Percentiles rank a stretch among this genome's conserved stretches.
Conservation (phyloP, 805 yeast genomes). For the Candida qinlingensis region DNA sequence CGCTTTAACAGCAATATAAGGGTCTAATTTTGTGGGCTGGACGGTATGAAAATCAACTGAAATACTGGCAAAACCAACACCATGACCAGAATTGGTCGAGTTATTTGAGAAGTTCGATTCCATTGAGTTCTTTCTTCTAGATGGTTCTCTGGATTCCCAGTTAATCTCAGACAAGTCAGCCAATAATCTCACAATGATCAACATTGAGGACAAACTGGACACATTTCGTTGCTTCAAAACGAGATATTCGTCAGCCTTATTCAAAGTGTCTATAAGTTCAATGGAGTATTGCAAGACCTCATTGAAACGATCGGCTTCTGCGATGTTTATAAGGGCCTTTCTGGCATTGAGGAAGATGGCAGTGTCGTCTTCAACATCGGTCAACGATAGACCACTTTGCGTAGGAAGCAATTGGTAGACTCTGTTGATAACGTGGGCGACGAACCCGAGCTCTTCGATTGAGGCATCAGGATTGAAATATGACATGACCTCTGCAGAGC, state of each 20-base stretch:
- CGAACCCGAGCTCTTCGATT: slow-evolving; percentile 22
- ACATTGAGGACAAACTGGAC: slow-evolving; percentile 29
- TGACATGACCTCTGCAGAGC: not conserved
- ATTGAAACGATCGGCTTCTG: slow-evolving; percentile 23
- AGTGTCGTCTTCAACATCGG: slow-evolving; percentile 34
- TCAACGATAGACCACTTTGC: slow-evolving; percentile 29
- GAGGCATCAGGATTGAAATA: not conserved
- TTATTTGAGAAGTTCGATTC: slow-evolving; percentile 19
- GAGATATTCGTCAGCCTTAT: slow-evolving; percentile 22
- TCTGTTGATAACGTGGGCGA: slow-evolving; percentile 31
- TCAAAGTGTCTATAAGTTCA: slow-evolving; percentile 24
- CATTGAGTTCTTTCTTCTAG: slow-evolving; percentile 18
- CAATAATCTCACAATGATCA: slow-evolving; percentile 34
- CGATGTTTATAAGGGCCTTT: slow-evolving; percentile 29
- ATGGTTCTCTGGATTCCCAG: slow-evolving; percentile 32
- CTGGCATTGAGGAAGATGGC: slow-evolving; percentile 28
- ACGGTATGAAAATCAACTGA: slow-evolving; percentile 29
- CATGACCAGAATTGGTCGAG: slow-evolving; percentile 19
- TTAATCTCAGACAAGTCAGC: slow-evolving; percentile 35
- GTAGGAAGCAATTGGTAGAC: slow-evolving; percentile 32
- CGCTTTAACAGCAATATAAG: slow-evolving; percentile 24
- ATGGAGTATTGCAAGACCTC: slow-evolving; percentile 27
- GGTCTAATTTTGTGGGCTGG: slow-evolving; percentile 28
- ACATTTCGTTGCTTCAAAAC: slow-evolving; percentile 25
- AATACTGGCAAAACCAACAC: slow-evolving; percentile 29